Base-by-base conservation (phyloP, 2,329 filamentous ascomycete species). In the Verticillium albo-atrum region DNA sequence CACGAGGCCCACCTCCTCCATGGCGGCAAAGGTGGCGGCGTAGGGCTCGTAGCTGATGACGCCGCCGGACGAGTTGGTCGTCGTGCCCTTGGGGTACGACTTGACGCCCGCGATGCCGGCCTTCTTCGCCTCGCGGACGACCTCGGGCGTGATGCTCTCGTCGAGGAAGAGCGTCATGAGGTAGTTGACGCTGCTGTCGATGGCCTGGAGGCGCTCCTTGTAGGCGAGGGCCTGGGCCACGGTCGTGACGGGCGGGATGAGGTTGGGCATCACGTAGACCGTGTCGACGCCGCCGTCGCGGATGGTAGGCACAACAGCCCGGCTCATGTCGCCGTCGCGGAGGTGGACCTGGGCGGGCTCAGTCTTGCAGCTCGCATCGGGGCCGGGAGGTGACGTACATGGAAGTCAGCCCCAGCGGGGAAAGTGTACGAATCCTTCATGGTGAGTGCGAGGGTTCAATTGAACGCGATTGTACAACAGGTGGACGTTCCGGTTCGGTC, bases 1-100 rank as follows among this genome's bases (percentile, higher is more conserved):
- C n/a, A 96, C 83, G 65, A 97, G 80, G 65, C 88, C 87, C 65
- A 92, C 85, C 61, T 87, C 78, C 71, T 97, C 89, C 93, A 98
- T 97, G 64, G 91, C 90, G n/a, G 82, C 84, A 70, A 98, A 96
- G 15, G 94, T 90, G 6, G 86, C 84, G 70, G 90, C 89, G 75
- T 91, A 94, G 32, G 81, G 76, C 61, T 87, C 85, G 68, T 91
- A 85, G 59, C 86, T 83, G 17, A 89, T 77, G 26, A 93, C 89
- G 14, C 90, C 91, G 27, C 83, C 85, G 54, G 83, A 80, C 25
- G 85, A 88, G 73, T 89, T 89, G 54, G 86, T 89, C 2, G 86
- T 89, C 3, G 85, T 83, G 10, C 85, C 83, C 75, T 62, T 60
- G 26, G 62, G 62, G 51, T 64, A 64, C 65, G 67, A 68, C 52